These are phyloP conservation scores for Chamaecrista fasciculata DNA, from an alignment of 306 rosid species.

Conservation along the genomic window DNA sequence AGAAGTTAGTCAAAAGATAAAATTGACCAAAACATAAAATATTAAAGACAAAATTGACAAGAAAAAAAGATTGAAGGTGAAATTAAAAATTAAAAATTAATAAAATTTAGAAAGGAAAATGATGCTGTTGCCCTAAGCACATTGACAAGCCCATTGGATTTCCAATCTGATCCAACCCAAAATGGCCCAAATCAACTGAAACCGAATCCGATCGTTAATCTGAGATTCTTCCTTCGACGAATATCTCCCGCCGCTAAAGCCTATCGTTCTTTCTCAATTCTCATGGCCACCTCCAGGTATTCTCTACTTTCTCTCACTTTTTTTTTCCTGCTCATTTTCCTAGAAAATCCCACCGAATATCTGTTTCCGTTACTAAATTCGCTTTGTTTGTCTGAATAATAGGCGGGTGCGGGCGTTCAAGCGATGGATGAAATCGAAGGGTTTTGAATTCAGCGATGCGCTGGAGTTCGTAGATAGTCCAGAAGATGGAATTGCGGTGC, in stretches of 20 bases:
- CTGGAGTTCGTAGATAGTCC: conserved; percentile 48
- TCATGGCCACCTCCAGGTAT: conserved; percentile 49
- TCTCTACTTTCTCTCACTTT: not conserved
- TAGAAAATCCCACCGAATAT: not conserved
- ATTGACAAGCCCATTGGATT: too few relatives aligned
- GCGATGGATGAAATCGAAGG: conserved; percentile 80
- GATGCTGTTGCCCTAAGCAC: too few relatives aligned
- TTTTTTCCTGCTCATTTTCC: not conserved
- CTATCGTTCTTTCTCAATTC: not conserved
- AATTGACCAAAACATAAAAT: too few relatives aligned
- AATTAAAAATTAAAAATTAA: too few relatives aligned
- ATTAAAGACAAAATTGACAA: too few relatives aligned
- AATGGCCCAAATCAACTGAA: too few relatives aligned
- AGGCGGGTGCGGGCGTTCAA: conserved; percentile 85
- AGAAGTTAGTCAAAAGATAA: too few relatives aligned
- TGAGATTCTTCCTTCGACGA: not conserved
- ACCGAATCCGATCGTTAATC: too few relatives aligned
- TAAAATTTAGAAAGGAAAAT: too few relatives aligned
- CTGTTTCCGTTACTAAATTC: not conserved
- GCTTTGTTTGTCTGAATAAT: not conserved
- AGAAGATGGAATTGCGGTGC: conserved; percentile 53
- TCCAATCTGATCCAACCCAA: too few relatives aligned
- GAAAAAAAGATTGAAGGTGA: too few relatives aligned
- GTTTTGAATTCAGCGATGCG: conserved; percentile 62
- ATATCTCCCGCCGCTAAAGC: not conserved